Evolutionary conservation across 2,329 filamentous ascomycete species (phyloP), one percentile per base, ranked within the genome.

Genomic region (Diplodia corticola): DNA sequence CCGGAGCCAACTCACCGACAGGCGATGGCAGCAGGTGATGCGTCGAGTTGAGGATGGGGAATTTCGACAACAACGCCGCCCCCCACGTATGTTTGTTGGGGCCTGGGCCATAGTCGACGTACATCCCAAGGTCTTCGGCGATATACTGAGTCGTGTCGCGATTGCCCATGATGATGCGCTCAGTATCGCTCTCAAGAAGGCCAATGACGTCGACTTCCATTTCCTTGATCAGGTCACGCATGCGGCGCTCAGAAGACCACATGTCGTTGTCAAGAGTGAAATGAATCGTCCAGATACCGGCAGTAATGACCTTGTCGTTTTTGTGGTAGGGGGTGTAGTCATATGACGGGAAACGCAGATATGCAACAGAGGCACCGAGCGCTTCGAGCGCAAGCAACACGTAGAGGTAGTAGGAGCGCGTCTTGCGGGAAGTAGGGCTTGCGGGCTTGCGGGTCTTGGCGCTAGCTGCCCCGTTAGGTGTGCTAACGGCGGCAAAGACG

Each of bases 81-180:
- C 95, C 95, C 95, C 95, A 99, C 0, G 95, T 99, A 81, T 99
- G 95, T 81, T 98, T 99, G 85, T 99, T 97, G 6, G 95, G 95
- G 1, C 95, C 95, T 33, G 95, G 95, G 65, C 95, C 95, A 74
- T 93, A 97, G 81, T 99, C 95, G 59, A 96, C 93, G 75, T 97
- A 99, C 95, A 99, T 99, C 72, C 95, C 95, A 12, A 99, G 85
- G 71, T 99, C 93, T 77, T 98, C 94, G 22, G 95, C 93, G 9
- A 99, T 86, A 79, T 92, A 96, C 76, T 98, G 95, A 1, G 95
- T 97, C 9, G 92, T 91, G 76, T 99, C 95, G 70, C 95, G 91
- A 80, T 98, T 99, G 74, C 95, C 95, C 95, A 98, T 99, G 82
- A 99, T 99, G 80, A 99, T 97, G 71, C 94, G 91, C 80, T 99